Conservation (phyloP, 768 basidiomycete species). For the Termitomyces sp. region DNA sequence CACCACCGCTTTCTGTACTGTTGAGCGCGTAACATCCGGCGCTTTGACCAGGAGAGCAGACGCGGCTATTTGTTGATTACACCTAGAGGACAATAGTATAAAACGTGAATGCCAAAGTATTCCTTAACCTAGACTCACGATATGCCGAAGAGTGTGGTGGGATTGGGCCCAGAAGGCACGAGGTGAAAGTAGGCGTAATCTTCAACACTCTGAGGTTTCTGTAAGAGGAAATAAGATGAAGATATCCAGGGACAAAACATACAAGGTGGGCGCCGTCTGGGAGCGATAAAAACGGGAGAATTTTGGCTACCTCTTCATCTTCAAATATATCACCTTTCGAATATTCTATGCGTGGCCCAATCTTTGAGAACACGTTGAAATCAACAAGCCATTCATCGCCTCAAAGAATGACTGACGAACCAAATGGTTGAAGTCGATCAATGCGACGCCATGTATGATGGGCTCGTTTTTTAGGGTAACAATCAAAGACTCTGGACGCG, state of each 20-base stretch:
- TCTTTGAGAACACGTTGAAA: conserved; percentile 35
- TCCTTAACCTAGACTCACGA: conserved; percentile 50
- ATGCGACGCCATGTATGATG: conserved; percentile 77
- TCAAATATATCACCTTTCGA: conserved; percentile 72
- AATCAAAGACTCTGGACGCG: conserved; percentile 74
- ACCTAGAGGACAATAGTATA: conserved; percentile 37
- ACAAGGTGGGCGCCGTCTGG: conserved; percentile 97
- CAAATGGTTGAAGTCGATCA: conserved; percentile 95
- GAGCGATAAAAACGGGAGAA: conserved; percentile 91
- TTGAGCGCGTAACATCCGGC: conserved; percentile 88
- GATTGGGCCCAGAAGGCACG: conserved; percentile 62
- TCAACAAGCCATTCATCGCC: neutral
- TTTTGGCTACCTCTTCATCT: conserved; percentile 78
- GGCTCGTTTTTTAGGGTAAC: conserved; percentile 53
- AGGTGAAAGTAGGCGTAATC: conserved; percentile 98
- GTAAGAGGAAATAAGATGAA: neutral
- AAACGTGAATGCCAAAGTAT: neutral
- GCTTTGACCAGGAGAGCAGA: conserved; percentile 71
- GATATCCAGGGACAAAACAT: conserved; percentile 21
- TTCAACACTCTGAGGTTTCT: conserved; percentile 59
- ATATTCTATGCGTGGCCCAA: conserved; percentile 91
- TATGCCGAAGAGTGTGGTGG: conserved; percentile 91
- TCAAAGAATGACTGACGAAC: conserved; percentile 36
- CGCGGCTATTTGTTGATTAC: conserved; percentile 91
- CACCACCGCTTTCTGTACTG: conserved; percentile 96